Percentiles rank a stretch among this genome's conserved stretches.
These are phyloP conservation scores for Knufia petricola DNA, from an alignment of 2,329 filamentous ascomycete genomes.

Conservation along the genomic window DNA sequence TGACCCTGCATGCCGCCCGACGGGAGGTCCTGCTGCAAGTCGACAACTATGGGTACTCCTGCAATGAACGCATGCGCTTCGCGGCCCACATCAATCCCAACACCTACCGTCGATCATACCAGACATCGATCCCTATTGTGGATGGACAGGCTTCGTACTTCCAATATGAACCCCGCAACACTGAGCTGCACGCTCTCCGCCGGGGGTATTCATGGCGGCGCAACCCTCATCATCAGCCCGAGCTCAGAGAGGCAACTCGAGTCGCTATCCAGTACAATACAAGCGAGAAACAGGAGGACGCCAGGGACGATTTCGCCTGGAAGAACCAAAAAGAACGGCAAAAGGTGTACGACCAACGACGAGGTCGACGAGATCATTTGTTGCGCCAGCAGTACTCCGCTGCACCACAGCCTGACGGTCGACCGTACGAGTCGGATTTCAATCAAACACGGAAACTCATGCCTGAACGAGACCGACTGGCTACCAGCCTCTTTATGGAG, in stretches of 20 bases:
- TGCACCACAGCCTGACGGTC: constrained; percentile 1
- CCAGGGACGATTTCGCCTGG: neutral
- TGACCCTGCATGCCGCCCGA: constrained; percentile 10
- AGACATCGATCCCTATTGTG: constrained; percentile 6
- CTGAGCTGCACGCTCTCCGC: neutral
- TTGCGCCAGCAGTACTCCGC: constrained; percentile 2
- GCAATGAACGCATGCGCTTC: constrained; percentile 9
- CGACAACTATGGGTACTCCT: constrained; percentile 10
- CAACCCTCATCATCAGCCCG: constrained; percentile 9
- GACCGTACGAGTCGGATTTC: constrained; percentile 11
- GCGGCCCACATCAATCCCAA: constrained; percentile 4
- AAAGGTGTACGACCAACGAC: constrained; percentile 10
- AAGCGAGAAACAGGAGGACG: neutral
- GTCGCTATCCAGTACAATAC: neutral
- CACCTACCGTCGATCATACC: constrained; percentile 5
- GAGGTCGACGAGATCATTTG: constrained; percentile 3
- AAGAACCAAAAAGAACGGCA: constrained; percentile 7
- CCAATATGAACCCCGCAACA: neutral
- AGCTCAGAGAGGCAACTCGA: constrained; percentile 4
- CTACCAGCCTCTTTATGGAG: constrained; percentile 8
- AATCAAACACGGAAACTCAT: constrained; percentile 10
- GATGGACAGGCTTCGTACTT: constrained; percentile 11
- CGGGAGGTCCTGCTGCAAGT: constrained; percentile 10
- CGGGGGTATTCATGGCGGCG: constrained; percentile 7
- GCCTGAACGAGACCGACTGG: constrained; percentile 9